Base-by-base conservation (phyloP, 2,329 filamentous ascomycete genomes). In the Diaporthe nobilis region DNA sequence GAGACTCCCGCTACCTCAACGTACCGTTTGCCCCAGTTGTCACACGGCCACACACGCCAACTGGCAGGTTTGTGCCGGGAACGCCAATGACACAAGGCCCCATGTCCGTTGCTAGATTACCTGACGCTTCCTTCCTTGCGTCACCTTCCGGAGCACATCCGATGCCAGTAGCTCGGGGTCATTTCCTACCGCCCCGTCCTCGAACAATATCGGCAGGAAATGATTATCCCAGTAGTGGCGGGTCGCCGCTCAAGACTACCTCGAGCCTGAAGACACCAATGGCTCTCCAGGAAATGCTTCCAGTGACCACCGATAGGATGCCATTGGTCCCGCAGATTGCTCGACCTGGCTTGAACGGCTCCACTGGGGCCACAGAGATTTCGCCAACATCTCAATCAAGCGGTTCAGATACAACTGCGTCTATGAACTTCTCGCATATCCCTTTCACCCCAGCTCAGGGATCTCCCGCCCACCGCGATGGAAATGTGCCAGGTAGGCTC, bases 341-440 rank as follows among this genome's bases (percentile, higher is more conserved):
- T 42, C 47, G 13, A 12, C 34, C 65, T 13, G 4, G 65, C 25
- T 49, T 49, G 15, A n/a, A 17, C 34, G 42, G 61, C 61, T 65
- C 61, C 10, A 17, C n/a, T 49, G 61, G 42, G 17, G 9, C 28
- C 25, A 49, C 8, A 47, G 44, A 49, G 20, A n/a, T 28, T 31
- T 67, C 61, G 42, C 28, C 61, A 49, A 49, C 42, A 28, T 70
- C 65, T 37, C 65, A 55, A 42, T 53, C 65, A 22, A 70, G 34
- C n/a, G 13, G n/a, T 31, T 70, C 65, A 22, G 49, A 34, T 17
- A 22, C 47, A 31, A 70, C 65, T 10, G 65, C 13, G 8, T 55
- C 65, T 25, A 70, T 70, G 49, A 49, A 70, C n/a, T 70, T 70
- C n/a, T 20, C 20, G 17, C 4, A 12, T 49, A 42, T 55, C 4